A percentile compares a stretch with the other conserved stretches of the same genome.
Conservation (phyloP, 2,329 filamentous ascomycete species). For the Cladosporium sp. region DNA sequence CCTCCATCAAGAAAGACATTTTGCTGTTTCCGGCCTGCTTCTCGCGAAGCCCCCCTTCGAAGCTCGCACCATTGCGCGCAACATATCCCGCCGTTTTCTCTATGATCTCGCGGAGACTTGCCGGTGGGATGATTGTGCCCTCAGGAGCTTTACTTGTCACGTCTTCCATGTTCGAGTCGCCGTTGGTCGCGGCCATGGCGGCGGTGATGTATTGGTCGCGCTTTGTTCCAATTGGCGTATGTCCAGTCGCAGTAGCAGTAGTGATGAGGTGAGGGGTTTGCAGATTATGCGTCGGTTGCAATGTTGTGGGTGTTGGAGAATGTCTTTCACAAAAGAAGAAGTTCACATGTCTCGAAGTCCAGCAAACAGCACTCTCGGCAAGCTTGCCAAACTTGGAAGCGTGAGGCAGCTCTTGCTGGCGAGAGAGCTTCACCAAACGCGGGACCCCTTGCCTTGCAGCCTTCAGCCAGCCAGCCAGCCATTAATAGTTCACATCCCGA, state of each 20-base stretch:
- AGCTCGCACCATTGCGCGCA: slow-evolving; percentile 58
- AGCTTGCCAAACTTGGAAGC: background rate
- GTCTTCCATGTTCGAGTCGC: slow-evolving; percentile 22
- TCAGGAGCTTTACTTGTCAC: slow-evolving; percentile 71
- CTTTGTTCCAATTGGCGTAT: no score
- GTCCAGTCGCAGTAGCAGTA: no score
- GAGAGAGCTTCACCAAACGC: background rate
- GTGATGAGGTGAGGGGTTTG: background rate
- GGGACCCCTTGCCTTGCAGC: background rate
- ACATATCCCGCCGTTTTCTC: slow-evolving; percentile 96
- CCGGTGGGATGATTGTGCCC: slow-evolving; percentile 78
- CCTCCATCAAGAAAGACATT: slow-evolving; percentile 76
- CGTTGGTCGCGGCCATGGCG: slow-evolving; percentile 29
- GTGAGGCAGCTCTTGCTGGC: background rate
- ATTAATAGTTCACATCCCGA: no score
- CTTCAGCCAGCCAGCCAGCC: background rate
- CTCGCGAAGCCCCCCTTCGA: slow-evolving; percentile 79
- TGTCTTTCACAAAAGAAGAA: background rate
- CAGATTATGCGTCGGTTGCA: background rate
- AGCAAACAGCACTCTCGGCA: no score
- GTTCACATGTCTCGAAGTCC: slow-evolving; percentile 1
- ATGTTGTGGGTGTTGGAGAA: background rate
- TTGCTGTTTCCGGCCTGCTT: slow-evolving; percentile 83
- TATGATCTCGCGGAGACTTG: slow-evolving; percentile 76
- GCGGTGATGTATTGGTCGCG: background rate